phyloP scores from a whole-genome alignment of 2,329 filamentous ascomycete genomes.

The Penicillium sp. region DNA sequence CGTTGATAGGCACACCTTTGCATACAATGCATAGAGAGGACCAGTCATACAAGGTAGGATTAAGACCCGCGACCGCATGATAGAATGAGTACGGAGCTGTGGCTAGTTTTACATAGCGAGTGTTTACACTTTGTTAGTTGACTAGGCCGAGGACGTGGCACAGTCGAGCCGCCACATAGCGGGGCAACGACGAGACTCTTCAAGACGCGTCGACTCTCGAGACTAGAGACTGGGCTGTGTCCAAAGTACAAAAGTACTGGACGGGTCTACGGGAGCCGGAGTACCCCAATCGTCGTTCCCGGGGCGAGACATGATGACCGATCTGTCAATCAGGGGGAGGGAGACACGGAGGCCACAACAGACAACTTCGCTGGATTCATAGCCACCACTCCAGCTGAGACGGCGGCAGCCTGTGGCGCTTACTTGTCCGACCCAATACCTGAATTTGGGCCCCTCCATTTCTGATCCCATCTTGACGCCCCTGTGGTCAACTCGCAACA shows the following conservation, averaged over 20 bases:
- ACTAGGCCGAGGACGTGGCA: conserved; percentile 10
- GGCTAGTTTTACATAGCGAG: neutral
- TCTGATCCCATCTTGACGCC: neutral
- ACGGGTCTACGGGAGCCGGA: neutral
- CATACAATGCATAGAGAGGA: neutral
- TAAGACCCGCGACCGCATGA: neutral
- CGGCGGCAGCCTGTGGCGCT: neutral
- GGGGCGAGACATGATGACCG: conserved; percentile 3
- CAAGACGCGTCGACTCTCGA: neutral
- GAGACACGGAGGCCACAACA: conserved; percentile 1
- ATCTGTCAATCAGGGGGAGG: conserved; percentile 18
- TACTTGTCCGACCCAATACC: neutral
- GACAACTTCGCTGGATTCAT: neutral
- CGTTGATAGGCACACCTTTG: neutral
- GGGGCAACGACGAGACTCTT: conserved; percentile 1
- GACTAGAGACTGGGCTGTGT: neutral
- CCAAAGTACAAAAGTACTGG: neutral
- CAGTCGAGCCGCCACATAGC: conserved; percentile 19
- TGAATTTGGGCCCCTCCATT: neutral
- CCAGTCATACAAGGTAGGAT: neutral
- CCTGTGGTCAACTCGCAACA: neutral
- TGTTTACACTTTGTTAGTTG: neutral
- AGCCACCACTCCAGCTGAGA: neutral
- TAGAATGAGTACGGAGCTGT: neutral
- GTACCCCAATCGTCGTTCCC: neutral